phyloP scores from a whole-genome alignment of 768 basidiomycete species.

The Nidularia sp. region DNA sequence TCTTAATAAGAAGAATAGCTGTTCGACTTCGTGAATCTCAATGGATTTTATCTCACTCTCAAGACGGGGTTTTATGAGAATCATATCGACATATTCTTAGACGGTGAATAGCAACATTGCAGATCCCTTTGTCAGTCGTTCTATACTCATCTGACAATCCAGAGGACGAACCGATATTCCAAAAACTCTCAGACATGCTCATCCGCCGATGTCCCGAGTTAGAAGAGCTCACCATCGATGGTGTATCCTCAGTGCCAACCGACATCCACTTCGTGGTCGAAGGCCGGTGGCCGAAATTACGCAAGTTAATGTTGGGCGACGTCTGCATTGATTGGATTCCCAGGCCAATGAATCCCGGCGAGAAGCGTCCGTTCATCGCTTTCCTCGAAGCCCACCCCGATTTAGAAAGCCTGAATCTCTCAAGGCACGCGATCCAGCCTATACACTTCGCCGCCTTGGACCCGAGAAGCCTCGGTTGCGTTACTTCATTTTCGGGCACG shows the following conservation, averaged over 20 bases:
- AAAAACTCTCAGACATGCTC: conserved; percentile 69
- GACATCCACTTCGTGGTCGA: conserved; percentile 52
- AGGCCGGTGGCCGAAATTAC: conserved; percentile 67
- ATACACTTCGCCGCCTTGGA: conserved; percentile 47
- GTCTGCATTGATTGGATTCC: conserved; percentile 57
- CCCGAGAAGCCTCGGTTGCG: conserved; percentile 36
- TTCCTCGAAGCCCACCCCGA: conserved; percentile 66
- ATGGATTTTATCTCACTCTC: conserved; percentile 57
- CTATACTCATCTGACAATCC: not conserved
- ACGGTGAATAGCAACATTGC: conserved; percentile 38
- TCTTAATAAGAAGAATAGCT: conserved; percentile 34
- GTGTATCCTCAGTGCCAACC: conserved; percentile 47
- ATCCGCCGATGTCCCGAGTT: conserved; percentile 60
- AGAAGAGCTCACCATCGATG: conserved; percentile 58
- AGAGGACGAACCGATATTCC: conserved; percentile 50
- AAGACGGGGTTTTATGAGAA: conserved; percentile 62
- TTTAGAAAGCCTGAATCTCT: conserved; percentile 47
- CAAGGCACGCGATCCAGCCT: conserved; percentile 49
- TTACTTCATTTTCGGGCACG: conserved; percentile 64
- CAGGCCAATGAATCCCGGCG: conserved; percentile 25
- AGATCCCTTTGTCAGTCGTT: not conserved
- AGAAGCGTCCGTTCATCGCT: conserved; percentile 55
- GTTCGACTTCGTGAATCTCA: conserved; percentile 63
- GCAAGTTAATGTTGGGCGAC: conserved; percentile 59
- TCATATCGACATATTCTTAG: conserved; percentile 48